phyloP scores from a whole-genome alignment of 192 early-diverging fungal genomes.

The Haplosporangium gracile region DNA sequence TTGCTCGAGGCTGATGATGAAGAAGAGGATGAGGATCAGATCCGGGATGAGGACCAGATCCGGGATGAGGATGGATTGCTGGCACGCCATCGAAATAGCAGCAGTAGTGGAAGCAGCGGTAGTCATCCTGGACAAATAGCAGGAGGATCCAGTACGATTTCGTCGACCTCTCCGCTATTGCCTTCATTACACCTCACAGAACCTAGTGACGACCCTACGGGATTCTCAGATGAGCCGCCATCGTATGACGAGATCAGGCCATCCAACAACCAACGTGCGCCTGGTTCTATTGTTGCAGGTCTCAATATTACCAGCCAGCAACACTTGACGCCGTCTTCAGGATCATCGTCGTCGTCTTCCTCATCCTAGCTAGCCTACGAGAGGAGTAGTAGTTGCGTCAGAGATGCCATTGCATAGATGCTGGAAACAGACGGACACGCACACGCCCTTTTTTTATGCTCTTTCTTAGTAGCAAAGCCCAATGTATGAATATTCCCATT shows the following conservation, averaged over 20 bases:
- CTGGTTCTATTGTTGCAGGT: slow-evolving; percentile 28
- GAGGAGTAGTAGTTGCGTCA: background rate
- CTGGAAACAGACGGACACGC: background rate
- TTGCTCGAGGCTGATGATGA: slow-evolving; percentile 54
- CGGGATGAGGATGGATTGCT: slow-evolving; percentile 51
- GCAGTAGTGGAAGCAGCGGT: slow-evolving; percentile 11
- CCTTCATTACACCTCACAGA: background rate
- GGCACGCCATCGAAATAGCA: slow-evolving; percentile 27
- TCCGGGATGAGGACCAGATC: slow-evolving; percentile 28
- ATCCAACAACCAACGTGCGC: slow-evolving; percentile 9
- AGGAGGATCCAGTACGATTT: background rate
- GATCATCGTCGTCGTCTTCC: background rate
- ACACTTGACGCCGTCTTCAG: background rate
- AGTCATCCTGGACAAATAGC: background rate
- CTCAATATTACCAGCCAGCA: background rate
- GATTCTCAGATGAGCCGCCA: slow-evolving; percentile 51
- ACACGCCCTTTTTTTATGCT: background rate
- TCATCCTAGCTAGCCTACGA: background rate
- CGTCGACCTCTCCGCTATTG: background rate
- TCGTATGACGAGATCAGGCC: slow-evolving; percentile 44
- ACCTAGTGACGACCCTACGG: background rate
- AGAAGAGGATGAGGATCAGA: slow-evolving; percentile 31
- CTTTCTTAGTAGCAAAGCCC: background rate
- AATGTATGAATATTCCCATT: slow-evolving; percentile 4
- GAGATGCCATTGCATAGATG: background rate